A percentile compares a stretch with the other conserved stretches of the same genome.
Evolutionary conservation across 495 filamentous ascomycete species (phyloP).

Genomic region (Podospora australis): DNA sequence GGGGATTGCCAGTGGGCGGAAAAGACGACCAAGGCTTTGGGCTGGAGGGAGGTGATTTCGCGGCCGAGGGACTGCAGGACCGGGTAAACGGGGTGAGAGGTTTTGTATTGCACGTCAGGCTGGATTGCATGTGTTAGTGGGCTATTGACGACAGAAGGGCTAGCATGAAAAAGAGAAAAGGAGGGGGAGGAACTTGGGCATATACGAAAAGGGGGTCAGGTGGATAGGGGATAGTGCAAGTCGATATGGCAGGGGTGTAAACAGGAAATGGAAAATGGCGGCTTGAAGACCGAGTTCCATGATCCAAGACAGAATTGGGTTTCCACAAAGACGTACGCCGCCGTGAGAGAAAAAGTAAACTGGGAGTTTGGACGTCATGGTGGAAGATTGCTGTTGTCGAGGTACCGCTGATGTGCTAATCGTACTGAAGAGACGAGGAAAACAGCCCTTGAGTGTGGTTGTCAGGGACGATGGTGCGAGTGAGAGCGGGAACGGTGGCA

Average conservation of each 20-base stretch:
- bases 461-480: neutral
- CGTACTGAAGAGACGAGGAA: conserved; percentile 1
- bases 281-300: too few species aligned
- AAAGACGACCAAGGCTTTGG: conserved; percentile 77
- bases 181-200: neutral
- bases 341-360: conserved; percentile 79
- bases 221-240: neutral
- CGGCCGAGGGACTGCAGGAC: conserved; percentile 61
- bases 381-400: conserved; percentile 11
- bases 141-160: too few species aligned
- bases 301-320: too few species aligned
- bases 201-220: neutral
- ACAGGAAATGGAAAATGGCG: neutral
- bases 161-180: too few species aligned
- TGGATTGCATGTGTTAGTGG: conserved; percentile 25
- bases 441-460: conserved; percentile 9
- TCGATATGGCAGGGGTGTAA: too few species aligned
- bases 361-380: conserved; percentile 40
- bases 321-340: conserved; percentile 51
- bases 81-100: conserved; percentile 66
- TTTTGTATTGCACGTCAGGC: conserved; percentile 71
- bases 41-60: conserved; percentile 76
- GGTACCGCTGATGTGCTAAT: conserved; percentile 3
- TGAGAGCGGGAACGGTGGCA: neutral
- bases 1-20: conserved; percentile 79